These are phyloP conservation scores for Fusarium brachygibbosum DNA, from an alignment of 2,329 filamentous ascomycete genomes.

Conservation along the genomic window DNA sequence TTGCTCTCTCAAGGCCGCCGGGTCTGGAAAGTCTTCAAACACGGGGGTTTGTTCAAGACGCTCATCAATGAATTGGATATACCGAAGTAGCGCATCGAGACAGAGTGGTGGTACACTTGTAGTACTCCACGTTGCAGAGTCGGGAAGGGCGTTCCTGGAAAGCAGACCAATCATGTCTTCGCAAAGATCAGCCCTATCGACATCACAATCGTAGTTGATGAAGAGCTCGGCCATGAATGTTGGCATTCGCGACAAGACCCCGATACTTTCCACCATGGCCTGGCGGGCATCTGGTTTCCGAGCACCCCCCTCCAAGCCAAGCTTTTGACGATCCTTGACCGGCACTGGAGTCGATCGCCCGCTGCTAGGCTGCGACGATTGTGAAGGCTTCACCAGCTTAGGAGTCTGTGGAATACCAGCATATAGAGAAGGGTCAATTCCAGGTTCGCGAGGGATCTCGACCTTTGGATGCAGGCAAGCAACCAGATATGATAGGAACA, in stretches of 20 bases:
- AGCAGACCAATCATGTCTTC: slow-evolving; percentile 95
- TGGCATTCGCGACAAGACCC: slow-evolving; percentile 90
- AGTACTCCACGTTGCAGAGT: slow-evolving; percentile 98
- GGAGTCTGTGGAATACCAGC: slow-evolving; percentile 93
- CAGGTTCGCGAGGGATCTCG: slow-evolving; percentile 89
- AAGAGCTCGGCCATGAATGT: slow-evolving; percentile 96
- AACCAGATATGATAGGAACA: slow-evolving; percentile 94
- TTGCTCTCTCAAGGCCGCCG: slow-evolving; percentile 75
- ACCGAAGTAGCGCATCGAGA: slow-evolving; percentile 89
- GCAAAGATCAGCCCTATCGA: slow-evolving; percentile 90
- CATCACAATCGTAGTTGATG: slow-evolving; percentile 97
- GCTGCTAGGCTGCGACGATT: slow-evolving; percentile 77
- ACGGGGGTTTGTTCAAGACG: slow-evolving; percentile 79
- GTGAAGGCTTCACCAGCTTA: slow-evolving; percentile 82
- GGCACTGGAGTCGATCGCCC: slow-evolving; percentile 91
- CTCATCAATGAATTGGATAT: slow-evolving; percentile 92
- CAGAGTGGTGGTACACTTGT: slow-evolving; percentile 97
- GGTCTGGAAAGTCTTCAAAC: slow-evolving; percentile 75
- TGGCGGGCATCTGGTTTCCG: slow-evolving; percentile 95
- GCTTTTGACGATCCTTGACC: slow-evolving; percentile 90
- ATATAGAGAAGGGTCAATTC: slow-evolving; percentile 92
- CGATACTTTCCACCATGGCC: slow-evolving; percentile 98
- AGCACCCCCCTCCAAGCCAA: slow-evolving; percentile 91
- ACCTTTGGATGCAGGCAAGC: slow-evolving; percentile 94
- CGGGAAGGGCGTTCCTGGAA: slow-evolving; percentile 93